Evolutionary conservation across 345 rosid genomes (phyloP).

Genomic region (Stellera chamaejasme): DNA sequence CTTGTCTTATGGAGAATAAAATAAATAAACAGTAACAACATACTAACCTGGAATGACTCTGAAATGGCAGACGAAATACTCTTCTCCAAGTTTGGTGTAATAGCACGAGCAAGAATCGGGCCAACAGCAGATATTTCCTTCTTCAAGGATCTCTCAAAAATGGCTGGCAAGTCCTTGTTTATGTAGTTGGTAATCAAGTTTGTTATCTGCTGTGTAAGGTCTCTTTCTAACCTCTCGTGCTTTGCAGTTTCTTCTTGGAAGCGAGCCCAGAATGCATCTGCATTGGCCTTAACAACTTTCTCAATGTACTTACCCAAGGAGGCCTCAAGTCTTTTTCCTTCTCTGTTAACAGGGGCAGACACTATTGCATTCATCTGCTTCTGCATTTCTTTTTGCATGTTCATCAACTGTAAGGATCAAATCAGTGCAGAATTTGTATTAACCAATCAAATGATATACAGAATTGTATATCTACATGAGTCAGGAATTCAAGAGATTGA

Average conservation of each 20-base stretch:
- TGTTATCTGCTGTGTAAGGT: constrained; percentile 44
- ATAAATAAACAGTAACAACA: not conserved
- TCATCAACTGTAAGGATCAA: constrained; percentile 30
- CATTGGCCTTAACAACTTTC: constrained; percentile 48
- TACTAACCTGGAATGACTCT: constrained; percentile 64
- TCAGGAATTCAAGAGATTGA: too few species aligned
- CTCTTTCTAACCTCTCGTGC: constrained; percentile 51
- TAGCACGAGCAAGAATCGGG: constrained; percentile 38
- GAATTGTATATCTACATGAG: too few species aligned
- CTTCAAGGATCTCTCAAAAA: constrained; percentile 50
- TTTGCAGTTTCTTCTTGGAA: constrained; percentile 54
- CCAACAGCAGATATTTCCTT: constrained; percentile 52
- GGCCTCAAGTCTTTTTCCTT: constrained; percentile 54
- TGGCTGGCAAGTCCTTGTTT: constrained; percentile 41
- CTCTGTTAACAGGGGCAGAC: constrained; percentile 48
- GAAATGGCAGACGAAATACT: constrained; percentile 42
- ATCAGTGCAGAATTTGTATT: too few species aligned
- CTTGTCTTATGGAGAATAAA: not conserved
- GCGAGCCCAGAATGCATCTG: constrained; percentile 67
- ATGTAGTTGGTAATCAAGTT: constrained; percentile 41
- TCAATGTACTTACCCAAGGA: constrained; percentile 54
- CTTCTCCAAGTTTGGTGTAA: constrained; percentile 50
- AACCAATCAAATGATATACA: too few species aligned
- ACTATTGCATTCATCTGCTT: constrained; percentile 50
- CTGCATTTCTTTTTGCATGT: constrained; percentile 57